Percentiles rank a stretch among this genome's conserved stretches.
phyloP scores from a whole-genome alignment of 1,139 yeast species.

The Pichia sp. region DNA sequence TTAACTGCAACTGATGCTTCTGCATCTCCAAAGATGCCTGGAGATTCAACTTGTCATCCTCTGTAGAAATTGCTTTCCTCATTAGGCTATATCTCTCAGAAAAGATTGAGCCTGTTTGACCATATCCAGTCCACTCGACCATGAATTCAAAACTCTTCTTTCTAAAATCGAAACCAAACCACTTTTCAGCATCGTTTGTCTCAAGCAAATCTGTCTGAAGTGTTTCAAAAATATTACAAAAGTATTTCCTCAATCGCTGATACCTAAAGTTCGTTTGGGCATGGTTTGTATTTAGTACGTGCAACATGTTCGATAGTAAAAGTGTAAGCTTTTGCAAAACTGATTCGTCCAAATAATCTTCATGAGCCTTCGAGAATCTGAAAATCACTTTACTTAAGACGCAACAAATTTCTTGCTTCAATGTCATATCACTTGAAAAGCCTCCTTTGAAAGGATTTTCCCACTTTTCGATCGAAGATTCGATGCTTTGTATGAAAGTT shows the following conservation, averaged over 20 bases:
- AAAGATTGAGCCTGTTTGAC: conserved; percentile 56
- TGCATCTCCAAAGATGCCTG: conserved; percentile 84
- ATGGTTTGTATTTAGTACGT: conserved; percentile 52
- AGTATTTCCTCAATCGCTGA: conserved; percentile 74
- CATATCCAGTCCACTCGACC: conserved; percentile 94
- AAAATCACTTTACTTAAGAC: conserved; percentile 66
- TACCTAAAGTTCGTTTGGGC: conserved; percentile 67
- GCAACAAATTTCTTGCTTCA: conserved; percentile 75
- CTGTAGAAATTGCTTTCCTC: conserved; percentile 42
- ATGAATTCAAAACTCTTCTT: conserved; percentile 75
- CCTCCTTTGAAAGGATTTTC: conserved; percentile 31
- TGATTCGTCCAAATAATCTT: conserved; percentile 62
- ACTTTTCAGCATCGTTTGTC: conserved; percentile 37
- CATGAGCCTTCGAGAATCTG: conserved; percentile 51
- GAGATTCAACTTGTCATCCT: conserved; percentile 49
- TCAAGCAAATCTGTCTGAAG: conserved; percentile 41
- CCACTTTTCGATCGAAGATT: conserved; percentile 60
- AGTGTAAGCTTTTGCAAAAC: conserved; percentile 60
- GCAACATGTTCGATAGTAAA: conserved; percentile 61
- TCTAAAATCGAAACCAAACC: conserved; percentile 84
- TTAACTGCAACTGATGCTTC: conserved; percentile 60
- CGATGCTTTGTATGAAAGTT: conserved; percentile 75
- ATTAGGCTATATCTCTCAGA: conserved; percentile 66
- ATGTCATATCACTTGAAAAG: conserved; percentile 21
- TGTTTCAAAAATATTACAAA: conserved; percentile 71